Evolutionary conservation across 768 basidiomycete genomes (phyloP).

Genomic region (Cubamyces sp.): DNA sequence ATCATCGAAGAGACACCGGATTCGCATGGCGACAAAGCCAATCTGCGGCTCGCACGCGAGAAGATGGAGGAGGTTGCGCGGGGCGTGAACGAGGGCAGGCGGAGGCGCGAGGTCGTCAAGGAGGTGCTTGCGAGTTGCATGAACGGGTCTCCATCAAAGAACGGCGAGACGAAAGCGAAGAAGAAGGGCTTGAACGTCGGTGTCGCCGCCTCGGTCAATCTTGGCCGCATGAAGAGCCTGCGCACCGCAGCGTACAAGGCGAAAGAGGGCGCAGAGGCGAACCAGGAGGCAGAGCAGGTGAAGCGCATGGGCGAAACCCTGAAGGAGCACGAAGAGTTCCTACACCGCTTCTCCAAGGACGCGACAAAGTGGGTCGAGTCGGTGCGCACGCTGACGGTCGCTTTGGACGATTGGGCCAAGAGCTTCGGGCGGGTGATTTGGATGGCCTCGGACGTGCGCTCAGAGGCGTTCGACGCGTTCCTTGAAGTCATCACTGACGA

Average conservation of each 20-base stretch:
- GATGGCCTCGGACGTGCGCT: constrained; percentile 29
- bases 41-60: constrained; percentile 53
- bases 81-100: constrained; percentile 77
- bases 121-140: constrained; percentile 57
- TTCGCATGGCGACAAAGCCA: constrained; percentile 65
- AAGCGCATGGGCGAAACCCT: constrained; percentile 59
- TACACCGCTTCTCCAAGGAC: constrained; percentile 62
- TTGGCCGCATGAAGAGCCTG: constrained; percentile 63
- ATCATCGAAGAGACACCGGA: constrained; percentile 78
- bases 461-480: constrained; percentile 70
- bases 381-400: constrained; percentile 52
- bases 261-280: constrained; percentile 42
- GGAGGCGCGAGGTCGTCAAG: constrained; percentile 78
- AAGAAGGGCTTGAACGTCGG: constrained; percentile 47
- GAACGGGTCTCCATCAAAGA: constrained; percentile 40
- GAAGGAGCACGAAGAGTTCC: constrained; percentile 57
- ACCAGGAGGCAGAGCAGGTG: constrained; percentile 53
- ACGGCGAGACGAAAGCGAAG: constrained; percentile 39
- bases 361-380: constrained; percentile 65
- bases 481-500: constrained; percentile 21
- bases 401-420: constrained; percentile 63
- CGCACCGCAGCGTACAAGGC: constrained; percentile 37
- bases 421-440: constrained; percentile 68
- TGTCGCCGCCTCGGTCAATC: constrained; percentile 58
- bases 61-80: constrained; percentile 74